Evolutionary conservation across 176 grass and related monocot genomes (phyloP), one percentile per base, ranked within the genome.

Genomic region (Phyllostachys edulis): DNA sequence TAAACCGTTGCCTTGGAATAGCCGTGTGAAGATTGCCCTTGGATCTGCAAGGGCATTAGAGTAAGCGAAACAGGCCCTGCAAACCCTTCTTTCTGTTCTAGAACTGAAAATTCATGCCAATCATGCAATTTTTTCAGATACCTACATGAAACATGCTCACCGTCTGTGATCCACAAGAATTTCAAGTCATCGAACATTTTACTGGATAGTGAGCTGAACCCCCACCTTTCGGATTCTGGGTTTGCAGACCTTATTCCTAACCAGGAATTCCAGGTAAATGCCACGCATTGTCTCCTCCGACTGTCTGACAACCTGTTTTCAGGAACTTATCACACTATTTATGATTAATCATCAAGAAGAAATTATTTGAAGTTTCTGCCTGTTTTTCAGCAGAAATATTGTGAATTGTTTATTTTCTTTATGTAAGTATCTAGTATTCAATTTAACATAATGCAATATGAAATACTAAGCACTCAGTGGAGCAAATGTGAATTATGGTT

Each of bases 101-200:
- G 7, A 82, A 34, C 40, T 10, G 1, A 86, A 62, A 82, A 59
- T 29, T 72, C 34, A 73, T 86, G 65, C 0, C 17, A 66, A 78
- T 66, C 40, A 9, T 73, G 52, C 6, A 29, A 57, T 59, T 60
- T 67, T 75, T 85, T 55, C 85, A 99, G 96, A 77, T 99, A 99
- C 79, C 86, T 99, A 80, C 96, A 99, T 76, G 96, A 99, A 76
- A 94, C 89, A 67, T 99, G 96, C 60, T 96, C 86, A 2, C 93
- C 96, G 12, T 94, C 96, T 18, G 67, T 92, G 49, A n/a, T 94
- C 51, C 96, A 99, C 68, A 99, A 86, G 62, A 92, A 96, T 36
- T 96, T 96, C 57, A 99, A 99, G 81, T 94, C 93, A 76, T 89
- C 87, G 2, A 99, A 99, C 15, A 96, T 99, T 94, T 89, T 99